Conservation (phyloP, 2,329 filamentous ascomycete genomes). For the Trichoderma sp. region DNA sequence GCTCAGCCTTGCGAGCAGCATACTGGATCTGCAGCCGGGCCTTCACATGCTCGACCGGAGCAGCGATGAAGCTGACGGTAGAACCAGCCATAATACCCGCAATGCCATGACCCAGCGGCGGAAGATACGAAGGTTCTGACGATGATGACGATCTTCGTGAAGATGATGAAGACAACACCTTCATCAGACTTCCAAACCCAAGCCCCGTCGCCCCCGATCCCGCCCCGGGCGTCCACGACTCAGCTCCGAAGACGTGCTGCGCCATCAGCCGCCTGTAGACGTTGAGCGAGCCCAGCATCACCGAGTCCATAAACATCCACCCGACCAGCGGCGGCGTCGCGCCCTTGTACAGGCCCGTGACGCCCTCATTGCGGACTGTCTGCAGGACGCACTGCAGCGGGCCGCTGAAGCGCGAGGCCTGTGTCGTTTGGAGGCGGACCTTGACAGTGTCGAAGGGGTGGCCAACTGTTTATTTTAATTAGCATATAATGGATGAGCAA, state of each 20-base stretch:
- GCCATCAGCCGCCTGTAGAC: conserved; percentile 84
- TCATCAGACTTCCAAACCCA: conserved; percentile 19
- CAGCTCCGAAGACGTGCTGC: conserved; percentile 72
- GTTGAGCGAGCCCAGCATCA: conserved; percentile 90
- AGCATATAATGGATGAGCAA: background rate
- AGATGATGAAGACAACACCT: background rate
- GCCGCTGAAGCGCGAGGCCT: conserved; percentile 75
- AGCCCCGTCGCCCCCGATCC: conserved; percentile 25
- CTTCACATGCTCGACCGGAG: conserved; percentile 94
- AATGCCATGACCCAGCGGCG: conserved; percentile 78
- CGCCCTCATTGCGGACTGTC: conserved; percentile 82
- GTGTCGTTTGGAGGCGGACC: conserved; percentile 88
- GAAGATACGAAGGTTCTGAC: conserved; percentile 54
- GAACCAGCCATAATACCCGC: conserved; percentile 84
- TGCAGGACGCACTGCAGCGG: conserved; percentile 83
- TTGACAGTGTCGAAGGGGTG: conserved; percentile 95
- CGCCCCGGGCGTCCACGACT: conserved; percentile 32
- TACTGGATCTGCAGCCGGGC: conserved; percentile 94
- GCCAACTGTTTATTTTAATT: conserved; percentile 47
- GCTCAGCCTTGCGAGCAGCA: conserved; percentile 71
- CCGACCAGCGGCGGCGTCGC: conserved; percentile 88
- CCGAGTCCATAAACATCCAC: conserved; percentile 97
- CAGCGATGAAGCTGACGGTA: conserved; percentile 90
- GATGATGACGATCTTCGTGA: conserved; percentile 3
- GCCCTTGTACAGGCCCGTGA: conserved; percentile 89